Base-by-base conservation (phyloP, 495 filamentous ascomycete species). In the Penicillium dipodomyicola region DNA sequence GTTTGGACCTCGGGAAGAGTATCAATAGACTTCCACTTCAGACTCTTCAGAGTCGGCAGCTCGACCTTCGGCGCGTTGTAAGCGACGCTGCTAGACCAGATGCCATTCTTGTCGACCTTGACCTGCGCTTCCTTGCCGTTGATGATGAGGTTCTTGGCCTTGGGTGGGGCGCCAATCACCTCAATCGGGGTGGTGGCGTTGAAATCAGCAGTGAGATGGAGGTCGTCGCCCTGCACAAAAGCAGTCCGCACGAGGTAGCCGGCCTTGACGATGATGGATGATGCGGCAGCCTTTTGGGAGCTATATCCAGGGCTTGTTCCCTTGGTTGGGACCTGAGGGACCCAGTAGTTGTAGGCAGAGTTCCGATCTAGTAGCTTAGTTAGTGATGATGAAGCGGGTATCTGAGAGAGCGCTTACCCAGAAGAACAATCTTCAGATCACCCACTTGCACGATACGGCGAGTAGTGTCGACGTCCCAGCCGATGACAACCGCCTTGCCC, bases 301-400 rank as follows among this genome's bases (percentile, higher is more conserved):
- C 67, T 72, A 45, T 67, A 80, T 4, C 68, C 71, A 20, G 74
- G 68, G 17, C 57, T 60, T 14, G 45, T 69, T n/a, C 60, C 69
- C n/a, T 39, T 58, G 50, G 57, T 60, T 1, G 69, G 69, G 11
- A 85, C 64, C 56, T 87, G 74, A 2, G 85, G 80, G 12, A 81
- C 78, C 88, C 87, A 91, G 77, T 87, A 89, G 61, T 88, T 84
- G 71, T 90, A 90, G 0, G 85, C 87, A n/a, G 80, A 73, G 68
- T 88, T 85, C n/a, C 87, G 80, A 61, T 87, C 84, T 75, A 55
- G 15, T 12, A 11, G 11, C 5, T 19, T 39, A 5, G n/a, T 61
- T 20, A 60, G 63, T 49, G 4, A 5, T 25, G 7, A 14, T 15
- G 14, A 35, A 19, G 23, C 12, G 29, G 5, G 3, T 43, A 10